Percentiles rank a stretch among this genome's conserved stretches.
phyloP scores from a whole-genome alignment of 441 rosid species.

The Gossypium gossypioides region DNA sequence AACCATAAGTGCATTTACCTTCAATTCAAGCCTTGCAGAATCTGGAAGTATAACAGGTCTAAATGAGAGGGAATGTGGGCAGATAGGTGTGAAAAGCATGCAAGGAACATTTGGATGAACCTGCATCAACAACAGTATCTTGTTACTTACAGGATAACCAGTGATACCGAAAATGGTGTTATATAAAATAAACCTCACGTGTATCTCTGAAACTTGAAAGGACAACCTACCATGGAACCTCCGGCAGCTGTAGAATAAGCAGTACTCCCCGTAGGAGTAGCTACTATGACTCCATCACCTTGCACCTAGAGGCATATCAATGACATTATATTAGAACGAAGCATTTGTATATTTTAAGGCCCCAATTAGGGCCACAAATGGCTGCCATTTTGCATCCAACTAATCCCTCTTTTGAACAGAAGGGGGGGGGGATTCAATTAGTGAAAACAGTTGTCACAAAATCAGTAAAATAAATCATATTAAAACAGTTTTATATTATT shows the following conservation, averaged over 20 bases:
- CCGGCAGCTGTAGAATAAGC: constrained; percentile 98
- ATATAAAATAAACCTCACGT: neutral
- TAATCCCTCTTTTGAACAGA: too few species aligned
- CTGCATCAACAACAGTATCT: constrained; percentile 27
- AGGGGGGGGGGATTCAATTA: too few species aligned
- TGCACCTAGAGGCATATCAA: constrained; percentile 51
- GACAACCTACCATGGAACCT: constrained; percentile 76
- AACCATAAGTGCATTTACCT: constrained; percentile 32
- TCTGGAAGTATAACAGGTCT: constrained; percentile 98
- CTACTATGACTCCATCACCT: constrained; percentile 97
- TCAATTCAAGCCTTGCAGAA: constrained; percentile 83
- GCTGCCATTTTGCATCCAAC: too few species aligned
- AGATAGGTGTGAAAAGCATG: constrained; percentile 94
- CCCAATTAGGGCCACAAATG: too few species aligned
- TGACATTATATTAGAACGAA: too few species aligned
- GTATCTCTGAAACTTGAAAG: neutral
- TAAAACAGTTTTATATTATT: too few species aligned
- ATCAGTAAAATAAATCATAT: too few species aligned
- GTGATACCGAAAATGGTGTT: neutral
- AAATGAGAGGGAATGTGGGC: constrained; percentile 93
- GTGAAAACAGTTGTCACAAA: too few species aligned
- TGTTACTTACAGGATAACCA: constrained; percentile 1
- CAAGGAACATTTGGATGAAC: constrained; percentile 99
- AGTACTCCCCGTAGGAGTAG: constrained; percentile 98
- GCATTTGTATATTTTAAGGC: too few species aligned